Evolutionary conservation across 2,329 filamentous ascomycete species (phyloP).

Genomic region (Penicillium sp.): DNA sequence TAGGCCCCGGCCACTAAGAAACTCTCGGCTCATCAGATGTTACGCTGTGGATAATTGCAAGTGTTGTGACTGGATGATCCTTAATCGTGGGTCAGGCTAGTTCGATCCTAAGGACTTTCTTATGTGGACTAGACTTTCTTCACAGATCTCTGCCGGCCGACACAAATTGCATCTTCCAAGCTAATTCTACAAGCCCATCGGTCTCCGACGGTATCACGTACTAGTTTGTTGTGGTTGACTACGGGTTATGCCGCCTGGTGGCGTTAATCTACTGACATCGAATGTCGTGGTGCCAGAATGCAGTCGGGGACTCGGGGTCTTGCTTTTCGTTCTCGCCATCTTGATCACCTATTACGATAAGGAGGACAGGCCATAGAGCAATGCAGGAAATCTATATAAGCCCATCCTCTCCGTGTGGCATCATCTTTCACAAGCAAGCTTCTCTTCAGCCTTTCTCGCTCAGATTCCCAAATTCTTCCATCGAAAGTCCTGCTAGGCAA

Average conservation of each 20-base stretch:
- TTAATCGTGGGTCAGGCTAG: not conserved
- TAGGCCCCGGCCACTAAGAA: not conserved
- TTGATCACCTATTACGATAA: not conserved
- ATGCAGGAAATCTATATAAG: not conserved
- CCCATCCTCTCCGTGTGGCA: not conserved
- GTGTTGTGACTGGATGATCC: not conserved
- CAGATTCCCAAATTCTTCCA: not conserved
- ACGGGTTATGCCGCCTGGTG: not conserved
- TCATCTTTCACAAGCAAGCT: not conserved
- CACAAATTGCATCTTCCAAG: not conserved
- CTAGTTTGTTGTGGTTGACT: not conserved
- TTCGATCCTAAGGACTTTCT: not conserved
- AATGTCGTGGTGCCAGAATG: not conserved
- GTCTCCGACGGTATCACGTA: conserved; percentile 11
- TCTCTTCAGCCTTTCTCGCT: not conserved
- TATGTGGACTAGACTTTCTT: conserved; percentile 5
- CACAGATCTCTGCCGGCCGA: conserved; percentile 4
- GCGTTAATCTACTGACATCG: not conserved
- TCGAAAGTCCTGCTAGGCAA: not conserved
- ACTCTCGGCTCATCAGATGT: conserved; percentile 1
- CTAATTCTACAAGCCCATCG: conserved; percentile 1
- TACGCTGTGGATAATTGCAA: not conserved
- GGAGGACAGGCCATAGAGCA: not conserved
- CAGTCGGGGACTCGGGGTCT: not conserved
- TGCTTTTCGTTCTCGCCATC: not conserved